A percentile compares a stretch with the other conserved stretches of the same genome.
phyloP scores from a whole-genome alignment of 2,329 filamentous ascomycete genomes.

The Talaromyces sp. region DNA sequence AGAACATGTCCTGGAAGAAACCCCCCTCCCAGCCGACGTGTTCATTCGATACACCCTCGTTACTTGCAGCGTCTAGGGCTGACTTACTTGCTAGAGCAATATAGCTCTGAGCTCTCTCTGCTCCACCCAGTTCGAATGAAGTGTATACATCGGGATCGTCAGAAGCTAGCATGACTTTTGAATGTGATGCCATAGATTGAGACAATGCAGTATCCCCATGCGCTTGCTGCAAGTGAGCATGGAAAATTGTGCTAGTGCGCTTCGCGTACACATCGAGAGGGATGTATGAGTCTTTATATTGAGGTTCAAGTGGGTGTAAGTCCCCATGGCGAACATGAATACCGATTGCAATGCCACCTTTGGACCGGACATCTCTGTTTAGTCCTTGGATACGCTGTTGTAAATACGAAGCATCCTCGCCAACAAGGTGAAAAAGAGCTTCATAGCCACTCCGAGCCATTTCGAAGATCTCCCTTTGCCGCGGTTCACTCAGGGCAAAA shows the following conservation, averaged over 20 bases:
- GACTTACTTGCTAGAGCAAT: slow-evolving; percentile 77
- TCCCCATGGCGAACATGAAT: slow-evolving; percentile 80
- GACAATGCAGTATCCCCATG: slow-evolving; percentile 16
- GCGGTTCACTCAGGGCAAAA: slow-evolving; percentile 49
- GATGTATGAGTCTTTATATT: slow-evolving; percentile 74
- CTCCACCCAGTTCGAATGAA: slow-evolving; percentile 56
- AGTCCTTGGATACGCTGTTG: slow-evolving; percentile 57
- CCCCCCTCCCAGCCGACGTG: slow-evolving; percentile 84
- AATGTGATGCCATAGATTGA: slow-evolving; percentile 41
- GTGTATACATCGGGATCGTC: slow-evolving; percentile 76
- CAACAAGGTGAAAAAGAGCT: slow-evolving; percentile 66
- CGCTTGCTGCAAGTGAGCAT: slow-evolving; percentile 24
- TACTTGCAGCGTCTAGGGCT: slow-evolving; percentile 38
- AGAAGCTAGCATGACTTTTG: slow-evolving; percentile 63
- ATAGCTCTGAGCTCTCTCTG: slow-evolving; percentile 66
- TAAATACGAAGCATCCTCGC: slow-evolving; percentile 65
- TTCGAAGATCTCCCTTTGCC: slow-evolving; percentile 61
- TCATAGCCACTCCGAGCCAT: slow-evolving; percentile 69
- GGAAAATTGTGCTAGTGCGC: slow-evolving; percentile 55
- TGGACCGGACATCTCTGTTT: slow-evolving; percentile 39
- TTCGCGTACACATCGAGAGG: slow-evolving; percentile 67
- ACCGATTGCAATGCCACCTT: slow-evolving; percentile 60
- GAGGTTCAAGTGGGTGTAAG: slow-evolving; percentile 69
- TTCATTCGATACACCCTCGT: slow-evolving; percentile 55
- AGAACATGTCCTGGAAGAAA: slow-evolving; percentile 79